Evolutionary conservation across 2,329 filamentous ascomycete species (phyloP), one percentile per base, ranked within the genome.

Genomic region (Pestalotiopsis fici): DNA sequence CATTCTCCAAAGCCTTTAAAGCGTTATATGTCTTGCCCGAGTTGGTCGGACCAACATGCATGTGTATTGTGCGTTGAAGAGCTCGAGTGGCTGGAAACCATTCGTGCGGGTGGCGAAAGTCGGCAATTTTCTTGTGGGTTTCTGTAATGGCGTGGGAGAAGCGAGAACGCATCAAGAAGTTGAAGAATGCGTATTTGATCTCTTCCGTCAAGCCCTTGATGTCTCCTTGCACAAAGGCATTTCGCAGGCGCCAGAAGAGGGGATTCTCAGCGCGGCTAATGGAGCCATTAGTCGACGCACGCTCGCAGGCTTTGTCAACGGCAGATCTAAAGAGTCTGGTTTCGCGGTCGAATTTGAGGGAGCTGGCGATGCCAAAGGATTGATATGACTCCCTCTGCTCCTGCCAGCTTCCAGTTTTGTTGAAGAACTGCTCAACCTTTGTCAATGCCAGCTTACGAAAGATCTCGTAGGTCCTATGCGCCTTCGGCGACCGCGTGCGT

Each of bases 11-110:
- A 13, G 92, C 90, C 80, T 97, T 91, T 70, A 99, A 82, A 0
- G 96, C 97, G 76, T 94, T 92, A 77, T 98, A 99, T 0, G 97
- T 99, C 84, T 99, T 99, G 67, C 96, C 96, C 0, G 96, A 98
- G 79, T 99, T 99, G 2, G 96, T 99, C 1, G 96, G 96, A 0
- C 96, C 96, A 62, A 99, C 94, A 74, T 99, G 96, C 23, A 99
- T 83, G 81, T 98, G 94, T 54, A 99, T 87, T 0, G 89, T 95
- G 57, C 96, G 87, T 74, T 95, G 93, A 73, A 96, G 84, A 59
- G 88, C 86, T 67, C 97, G 88, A 1, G 96, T 96, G 3, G 88
- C 90, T 0, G 95, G 94, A 76, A 91, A 98, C 95, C 95, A 98
- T 78, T 99, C 96, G 65, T 91, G 87, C 0, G 96, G 96, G 78